A percentile compares a stretch with the other conserved stretches of the same genome.
Evolutionary conservation across 257 asterid species (phyloP).

Genomic region (Nicotiana tomentosiformis): DNA sequence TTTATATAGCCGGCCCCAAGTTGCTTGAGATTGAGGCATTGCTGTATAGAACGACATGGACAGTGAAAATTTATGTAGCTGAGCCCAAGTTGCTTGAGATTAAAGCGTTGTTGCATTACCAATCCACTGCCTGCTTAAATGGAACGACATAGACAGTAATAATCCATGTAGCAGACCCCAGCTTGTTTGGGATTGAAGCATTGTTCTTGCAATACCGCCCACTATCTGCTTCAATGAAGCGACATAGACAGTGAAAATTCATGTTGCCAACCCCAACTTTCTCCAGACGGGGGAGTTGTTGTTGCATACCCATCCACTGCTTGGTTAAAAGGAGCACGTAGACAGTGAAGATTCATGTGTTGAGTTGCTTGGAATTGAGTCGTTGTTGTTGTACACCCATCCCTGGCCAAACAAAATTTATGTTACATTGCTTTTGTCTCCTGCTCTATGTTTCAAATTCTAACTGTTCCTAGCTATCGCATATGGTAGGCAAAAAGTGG

Average conservation of each 20-base stretch:
- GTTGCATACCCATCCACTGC: neutral
- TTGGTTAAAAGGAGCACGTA: neutral
- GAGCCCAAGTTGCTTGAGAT: no score
- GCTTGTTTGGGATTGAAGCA: no score
- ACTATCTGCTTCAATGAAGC: neutral
- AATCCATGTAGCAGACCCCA: no score
- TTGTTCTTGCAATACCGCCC: neutral
- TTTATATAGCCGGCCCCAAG: neutral
- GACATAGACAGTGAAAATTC: neutral
- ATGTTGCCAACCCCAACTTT: neutral
- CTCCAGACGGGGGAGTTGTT: neutral
- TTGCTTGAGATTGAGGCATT: neutral
- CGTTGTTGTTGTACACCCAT: neutral
- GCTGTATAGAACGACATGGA: no score
- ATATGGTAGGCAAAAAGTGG: neutral
- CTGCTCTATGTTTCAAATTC: neutral
- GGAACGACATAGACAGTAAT: no score
- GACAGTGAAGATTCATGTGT: neutral
- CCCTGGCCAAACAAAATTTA: neutral
- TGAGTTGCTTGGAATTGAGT: neutral
- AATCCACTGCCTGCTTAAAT: neutral
- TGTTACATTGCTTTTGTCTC: neutral
- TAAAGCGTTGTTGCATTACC: neutral
- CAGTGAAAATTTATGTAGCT: no score
- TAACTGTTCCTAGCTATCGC: neutral